Evolutionary conservation across 2,329 filamentous ascomycete species (phyloP).

Genomic region (Ascochyta clinopodiicola): DNA sequence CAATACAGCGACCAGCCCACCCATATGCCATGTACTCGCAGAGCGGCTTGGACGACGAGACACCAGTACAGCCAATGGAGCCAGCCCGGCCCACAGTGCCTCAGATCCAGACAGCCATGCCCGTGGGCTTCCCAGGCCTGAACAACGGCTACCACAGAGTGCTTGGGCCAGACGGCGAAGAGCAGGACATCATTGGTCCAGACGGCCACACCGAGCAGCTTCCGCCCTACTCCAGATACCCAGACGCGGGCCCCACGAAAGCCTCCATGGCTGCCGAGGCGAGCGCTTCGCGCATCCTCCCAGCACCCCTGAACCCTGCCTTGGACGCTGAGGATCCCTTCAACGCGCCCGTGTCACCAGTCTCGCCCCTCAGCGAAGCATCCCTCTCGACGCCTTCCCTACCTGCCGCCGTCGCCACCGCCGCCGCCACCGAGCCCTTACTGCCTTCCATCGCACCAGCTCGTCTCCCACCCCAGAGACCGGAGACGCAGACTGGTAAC

Average conservation of each 20-base stretch:
- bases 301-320: constrained; percentile 24
- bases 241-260: constrained; percentile 74
- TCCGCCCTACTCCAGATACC: constrained; percentile 89
- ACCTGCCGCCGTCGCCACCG: constrained; percentile 25
- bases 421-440: constrained; percentile 29
- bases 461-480: constrained; percentile 38
- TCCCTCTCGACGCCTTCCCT: constrained; percentile 30
- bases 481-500: constrained; percentile 41
- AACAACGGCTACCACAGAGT: constrained; percentile 73
- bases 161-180: constrained; percentile 81
- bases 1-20: constrained; percentile 74
- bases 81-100: constrained; percentile 44
- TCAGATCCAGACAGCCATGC: constrained; percentile 57
- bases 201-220: constrained; percentile 90
- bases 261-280: constrained; percentile 49
- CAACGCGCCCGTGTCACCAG: constrained; percentile 27
- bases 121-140: constrained; percentile 76
- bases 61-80: constrained; percentile 28
- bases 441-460: constrained; percentile 36
- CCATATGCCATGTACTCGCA: constrained; percentile 89
- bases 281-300: constrained; percentile 39
- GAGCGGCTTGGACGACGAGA: constrained; percentile 65
- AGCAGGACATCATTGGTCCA: constrained; percentile 85
- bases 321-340: constrained; percentile 36
- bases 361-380: constrained; percentile 26